Base-by-base conservation (phyloP, 2,329 filamentous ascomycete species). In the Aspergillus unguis region DNA sequence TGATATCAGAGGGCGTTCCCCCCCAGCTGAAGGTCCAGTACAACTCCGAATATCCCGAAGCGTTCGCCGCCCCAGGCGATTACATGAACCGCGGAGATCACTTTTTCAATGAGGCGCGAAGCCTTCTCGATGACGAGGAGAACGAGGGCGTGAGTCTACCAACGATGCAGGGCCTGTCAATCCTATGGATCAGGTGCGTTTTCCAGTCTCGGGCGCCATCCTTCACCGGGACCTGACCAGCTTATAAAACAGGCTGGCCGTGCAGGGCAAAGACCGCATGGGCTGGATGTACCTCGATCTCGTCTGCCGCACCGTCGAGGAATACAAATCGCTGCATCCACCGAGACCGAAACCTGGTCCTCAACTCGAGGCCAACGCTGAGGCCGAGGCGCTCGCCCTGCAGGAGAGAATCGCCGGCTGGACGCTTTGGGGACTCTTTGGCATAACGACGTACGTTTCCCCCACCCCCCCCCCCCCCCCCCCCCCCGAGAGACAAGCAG, bases 211-310 rank as follows among this genome's bases (percentile, higher is more conserved):
- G 17, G 6, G 3, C 8, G n/a, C 11, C 36, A 17, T 17, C 36
- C 7, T 23, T 4, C n/a, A 38, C 36, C 23, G 11, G 5, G 1
- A 38, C 11, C 33, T 11, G 7, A 3, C 11, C 3, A 3, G 11
- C 29, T 49, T 25, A 35, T 28, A 2, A 7, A 26, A 1, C 44
- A 68, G 65, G 17, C 44, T 64, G 28, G 53, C 54, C 3, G 47
- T 60, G n/a, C 66, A 63, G 58, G 65, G 66, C 5, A 66, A 68
- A 47, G 66, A 68, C 50, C 62, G 62, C 42, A 48, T 60, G 45
- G 64, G 58, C 40, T 68, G 58, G 60, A 58, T 62, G 53, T 66
- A 65, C 54, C 37, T 63, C 35, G 55, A 63, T 40, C 58, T 63
- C 3, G 59, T 58, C n/a, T 52, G 52, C 37, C 59, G 59, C 35